A percentile compares a stretch with the other conserved stretches of the same genome.
Evolutionary conservation across 805 yeast genomes (phyloP).

Genomic region (Teunomyces pallodes): DNA sequence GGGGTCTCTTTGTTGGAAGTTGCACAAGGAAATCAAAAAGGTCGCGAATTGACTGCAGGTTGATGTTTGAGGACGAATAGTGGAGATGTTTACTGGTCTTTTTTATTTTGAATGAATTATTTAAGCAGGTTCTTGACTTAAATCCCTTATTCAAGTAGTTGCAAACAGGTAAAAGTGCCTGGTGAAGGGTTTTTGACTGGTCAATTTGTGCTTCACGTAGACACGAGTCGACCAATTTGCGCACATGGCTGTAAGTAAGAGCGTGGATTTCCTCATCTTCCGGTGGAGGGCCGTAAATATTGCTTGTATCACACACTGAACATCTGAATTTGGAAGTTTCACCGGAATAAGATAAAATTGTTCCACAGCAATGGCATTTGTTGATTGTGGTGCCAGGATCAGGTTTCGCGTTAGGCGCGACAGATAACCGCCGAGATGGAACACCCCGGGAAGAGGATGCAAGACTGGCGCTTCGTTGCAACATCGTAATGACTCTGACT

Average conservation of each 20-base stretch:
- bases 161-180: constrained; percentile 50
- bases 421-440: neutral
- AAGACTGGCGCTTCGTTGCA: neutral
- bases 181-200: constrained; percentile 25
- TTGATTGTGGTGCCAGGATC: neutral
- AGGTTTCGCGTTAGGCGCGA: neutral
- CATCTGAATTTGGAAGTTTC: constrained; percentile 50
- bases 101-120: constrained; percentile 51
- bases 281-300: constrained; percentile 18
- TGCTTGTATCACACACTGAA: constrained; percentile 57
- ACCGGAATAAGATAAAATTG: neutral
- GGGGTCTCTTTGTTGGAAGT: constrained; percentile 62
- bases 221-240: constrained; percentile 34
- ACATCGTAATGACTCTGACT: neutral
- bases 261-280: constrained; percentile 1
- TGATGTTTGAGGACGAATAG: constrained; percentile 48
- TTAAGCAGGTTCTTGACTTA: constrained; percentile 45
- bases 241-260: constrained; percentile 32
- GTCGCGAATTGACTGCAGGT: constrained; percentile 45
- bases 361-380: constrained; percentile 1
- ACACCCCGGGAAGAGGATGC: neutral
- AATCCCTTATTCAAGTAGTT: constrained; percentile 46
- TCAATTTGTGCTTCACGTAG: constrained; percentile 14
- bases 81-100: constrained; percentile 26
- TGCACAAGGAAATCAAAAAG: constrained; percentile 46